Evolutionary conservation across 1,284 basidiomycete genomes (phyloP).

Genomic region (Ustilago hordei): DNA sequence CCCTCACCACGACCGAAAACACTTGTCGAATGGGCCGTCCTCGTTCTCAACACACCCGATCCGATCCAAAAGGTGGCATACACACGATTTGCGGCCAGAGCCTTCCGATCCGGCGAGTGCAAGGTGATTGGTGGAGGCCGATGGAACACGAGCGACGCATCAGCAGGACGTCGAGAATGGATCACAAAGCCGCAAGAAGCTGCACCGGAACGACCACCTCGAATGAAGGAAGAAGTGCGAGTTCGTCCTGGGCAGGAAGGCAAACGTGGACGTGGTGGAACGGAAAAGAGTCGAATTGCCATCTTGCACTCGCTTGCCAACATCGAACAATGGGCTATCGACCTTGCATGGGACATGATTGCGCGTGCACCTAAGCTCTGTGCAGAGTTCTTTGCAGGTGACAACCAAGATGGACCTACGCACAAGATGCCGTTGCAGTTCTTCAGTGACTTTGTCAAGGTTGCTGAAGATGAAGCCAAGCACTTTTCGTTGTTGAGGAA

Average conservation of each 20-base stretch:
- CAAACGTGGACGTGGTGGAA: slow-evolving; percentile 74
- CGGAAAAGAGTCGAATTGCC: slow-evolving; percentile 77
- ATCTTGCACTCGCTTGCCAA: slow-evolving; percentile 87
- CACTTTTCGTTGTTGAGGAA: slow-evolving; percentile 72
- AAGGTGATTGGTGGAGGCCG: slow-evolving; percentile 74
- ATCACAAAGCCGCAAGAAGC: slow-evolving; percentile 44
- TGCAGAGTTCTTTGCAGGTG: slow-evolving; percentile 35
- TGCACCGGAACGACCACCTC: slow-evolving; percentile 79
- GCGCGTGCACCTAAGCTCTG: slow-evolving; percentile 72
- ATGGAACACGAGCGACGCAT: slow-evolving; percentile 30
- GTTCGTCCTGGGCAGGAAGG: slow-evolving; percentile 77
- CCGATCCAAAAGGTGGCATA: slow-evolving; percentile 80
- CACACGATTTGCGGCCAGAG: slow-evolving; percentile 77
- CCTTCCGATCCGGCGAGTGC: slow-evolving; percentile 79
- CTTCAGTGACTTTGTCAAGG: slow-evolving; percentile 69
- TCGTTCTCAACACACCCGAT: slow-evolving; percentile 79
- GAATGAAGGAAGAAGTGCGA: slow-evolving; percentile 72
- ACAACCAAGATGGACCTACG: slow-evolving; percentile 26
- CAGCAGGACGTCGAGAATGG: slow-evolving; percentile 35
- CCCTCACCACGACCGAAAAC: slow-evolving; percentile 70
- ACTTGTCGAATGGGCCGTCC: slow-evolving; percentile 80
- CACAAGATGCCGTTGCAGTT: slow-evolving; percentile 63
- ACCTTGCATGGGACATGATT: slow-evolving; percentile 75
- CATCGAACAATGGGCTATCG: slow-evolving; percentile 86
- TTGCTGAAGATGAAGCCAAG: slow-evolving; percentile 84